Evolutionary conservation across 176 grass and related monocot genomes (phyloP), one percentile per base, ranked within the genome.

Genomic region (Themeda triandra): DNA sequence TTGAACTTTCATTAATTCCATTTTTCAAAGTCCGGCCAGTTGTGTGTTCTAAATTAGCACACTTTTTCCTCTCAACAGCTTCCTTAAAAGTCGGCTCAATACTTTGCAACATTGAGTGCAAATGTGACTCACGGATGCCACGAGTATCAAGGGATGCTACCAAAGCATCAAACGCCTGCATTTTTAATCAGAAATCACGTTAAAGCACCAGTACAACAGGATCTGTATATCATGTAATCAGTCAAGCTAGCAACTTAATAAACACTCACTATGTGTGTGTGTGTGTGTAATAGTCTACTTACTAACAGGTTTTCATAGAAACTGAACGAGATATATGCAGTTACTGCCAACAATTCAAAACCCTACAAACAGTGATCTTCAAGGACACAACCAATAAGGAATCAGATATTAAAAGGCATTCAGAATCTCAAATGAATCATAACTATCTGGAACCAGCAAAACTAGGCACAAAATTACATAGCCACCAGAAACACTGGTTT

Each of bases 61-160:
- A 68, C 40, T 41, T 92, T 68, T 78, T 87, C 74, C 84, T 86
- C 78, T 54, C 89, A 83, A 95, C 83, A 41, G 96, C 81, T 44
- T 98, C 87, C 75, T 94, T 98, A 75, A 98, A 98, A 60, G 83
- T 91, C 78, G 91, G n/a, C 85, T 98, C 96, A 21, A 98, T 90
- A 69, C 89, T 87, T 85, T 85, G 91, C 84, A 98, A 82, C 93
- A 98, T 94, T 37, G 91, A 94, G 89, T 91, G 87, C 33, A 98
- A 74, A 91, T 98, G 89, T 35, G 95, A 88, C 77, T 98, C 95
- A 27, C 92, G 77, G 83, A 85, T 85, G n/a, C 95, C 95, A 70
- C 95, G 95, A 41, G 91, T 93, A 81, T 98, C 93, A 36, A 98
- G 89, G n/a, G 87, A 85, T 48, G 85, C 63, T 49, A 95, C 29